Percentiles rank a stretch among this genome's conserved stretches.
Evolutionary conservation across 495 filamentous ascomycete genomes (phyloP).

Genomic region (Lasiosphaeria ovina): DNA sequence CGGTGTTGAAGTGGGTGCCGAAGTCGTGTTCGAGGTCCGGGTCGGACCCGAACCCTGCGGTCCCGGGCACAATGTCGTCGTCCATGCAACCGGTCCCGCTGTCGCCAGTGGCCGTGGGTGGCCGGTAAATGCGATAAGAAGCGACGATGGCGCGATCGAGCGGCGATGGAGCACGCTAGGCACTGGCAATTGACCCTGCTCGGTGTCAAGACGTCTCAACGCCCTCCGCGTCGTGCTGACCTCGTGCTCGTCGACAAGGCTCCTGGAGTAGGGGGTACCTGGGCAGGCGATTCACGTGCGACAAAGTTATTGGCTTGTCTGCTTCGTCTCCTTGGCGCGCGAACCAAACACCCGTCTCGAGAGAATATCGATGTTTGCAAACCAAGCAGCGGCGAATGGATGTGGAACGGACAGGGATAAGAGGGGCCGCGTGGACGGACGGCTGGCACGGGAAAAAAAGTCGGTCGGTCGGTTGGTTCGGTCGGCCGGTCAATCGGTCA

Average conservation of each 20-base stretch:
- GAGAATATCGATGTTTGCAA: too few relatives aligned
- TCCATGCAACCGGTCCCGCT: background rate
- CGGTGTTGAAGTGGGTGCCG: conserved; percentile 32
- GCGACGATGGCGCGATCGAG: background rate
- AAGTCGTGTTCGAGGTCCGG: too few relatives aligned
- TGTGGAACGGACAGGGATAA: too few relatives aligned
- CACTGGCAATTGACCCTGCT: background rate
- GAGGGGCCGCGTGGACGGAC: too few relatives aligned
- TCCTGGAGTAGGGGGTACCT: background rate
- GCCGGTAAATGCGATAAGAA: background rate
- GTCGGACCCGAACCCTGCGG: too few relatives aligned
- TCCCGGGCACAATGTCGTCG: background rate
- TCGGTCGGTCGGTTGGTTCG: too few relatives aligned
- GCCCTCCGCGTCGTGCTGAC: background rate
- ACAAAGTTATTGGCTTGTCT: too few relatives aligned
- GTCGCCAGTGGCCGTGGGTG: background rate
- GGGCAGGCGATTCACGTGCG: background rate
- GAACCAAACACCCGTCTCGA: too few relatives aligned
- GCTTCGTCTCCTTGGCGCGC: too few relatives aligned
- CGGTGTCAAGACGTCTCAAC: background rate
- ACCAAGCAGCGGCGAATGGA: too few relatives aligned
- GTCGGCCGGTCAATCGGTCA: too few relatives aligned
- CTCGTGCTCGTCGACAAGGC: background rate
- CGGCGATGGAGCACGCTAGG: background rate
- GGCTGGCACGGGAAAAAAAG: too few relatives aligned